Base-by-base conservation (phyloP, 306 rosid species). In the Delonix regia region DNA sequence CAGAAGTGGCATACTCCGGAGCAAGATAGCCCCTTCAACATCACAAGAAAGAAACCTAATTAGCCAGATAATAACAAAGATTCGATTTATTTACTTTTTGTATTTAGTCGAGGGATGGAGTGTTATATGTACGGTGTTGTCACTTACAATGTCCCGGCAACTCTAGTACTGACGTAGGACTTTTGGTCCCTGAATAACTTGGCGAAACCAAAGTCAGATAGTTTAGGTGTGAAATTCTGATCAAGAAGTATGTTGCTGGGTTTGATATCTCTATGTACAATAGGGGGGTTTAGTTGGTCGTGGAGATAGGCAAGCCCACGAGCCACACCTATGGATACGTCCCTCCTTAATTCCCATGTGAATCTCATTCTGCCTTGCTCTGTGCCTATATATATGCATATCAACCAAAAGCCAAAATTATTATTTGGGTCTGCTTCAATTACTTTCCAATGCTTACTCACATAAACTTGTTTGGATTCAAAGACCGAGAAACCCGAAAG, bases 111-210 rank as follows among this genome's bases (percentile, higher is more conserved):
- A 8, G 21, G 33, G 33, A 30, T 30, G 33, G 4, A 30, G 4
- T 19, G 60, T 53, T 53, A n/a, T n/a, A n/a, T n/a, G n/a, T n/a
- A 21, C 14, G 0, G 62, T 56, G 62, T 1, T 60, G 48, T 28
- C 47, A 85, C 97, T 91, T 84, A 93, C 98, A 91, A 63, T 84
- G 98, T 93, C 66, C 98, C 98, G 0, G 98, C 98, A 76, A 93
- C 97, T 65, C 88, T 88, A 49, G 97, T 93, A 56, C 89, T 88
- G 39, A 93, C 68, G 63, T 91, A 61, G 18, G 98, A 86, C 28
- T 51, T 47, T 42, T 83, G 83, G 19, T 91, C 97, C 80, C 77
- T 81, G 0, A 88, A 61, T 64, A 93, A 47, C 87, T 83, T 93
- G 1, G 98, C 87, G 45, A 93, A 77, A 7, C 98, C 98, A 11